These are phyloP conservation scores for Mycena crocata DNA, from an alignment of 768 basidiomycete genomes.

Conservation along the genomic window DNA sequence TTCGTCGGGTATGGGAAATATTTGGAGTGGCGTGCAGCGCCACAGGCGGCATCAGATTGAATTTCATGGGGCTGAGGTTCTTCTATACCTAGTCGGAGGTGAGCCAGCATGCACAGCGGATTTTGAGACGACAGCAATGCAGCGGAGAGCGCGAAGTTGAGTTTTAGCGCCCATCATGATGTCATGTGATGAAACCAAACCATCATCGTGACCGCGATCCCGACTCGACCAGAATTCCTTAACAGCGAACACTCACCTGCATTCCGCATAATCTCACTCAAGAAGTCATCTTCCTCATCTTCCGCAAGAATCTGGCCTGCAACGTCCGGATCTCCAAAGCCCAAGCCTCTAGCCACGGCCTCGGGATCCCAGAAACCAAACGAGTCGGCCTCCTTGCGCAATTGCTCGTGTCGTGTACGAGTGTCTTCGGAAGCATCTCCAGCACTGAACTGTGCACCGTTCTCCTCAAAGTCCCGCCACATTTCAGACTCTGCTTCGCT, in stretches of 20 bases:
- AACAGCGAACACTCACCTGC: slow-evolving; percentile 6
- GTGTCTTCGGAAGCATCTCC: neutral
- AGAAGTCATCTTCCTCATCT: slow-evolving; percentile 9
- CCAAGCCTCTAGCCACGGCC: neutral
- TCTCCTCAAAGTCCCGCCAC: neutral
- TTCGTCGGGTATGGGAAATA: slow-evolving; percentile 3
- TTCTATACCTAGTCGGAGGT: too few relatives aligned
- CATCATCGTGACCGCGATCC: neutral
- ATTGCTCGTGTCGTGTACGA: neutral
- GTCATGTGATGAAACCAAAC: neutral
- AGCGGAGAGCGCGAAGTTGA: too few relatives aligned
- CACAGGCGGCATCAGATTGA: neutral
- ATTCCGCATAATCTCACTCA: slow-evolving; percentile 1
- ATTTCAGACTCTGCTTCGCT: neutral
- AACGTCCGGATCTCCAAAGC: slow-evolving; percentile 1
- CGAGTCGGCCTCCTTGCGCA: slow-evolving; percentile 11
- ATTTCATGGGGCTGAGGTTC: slow-evolving; percentile 15
- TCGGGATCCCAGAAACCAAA: slow-evolving; percentile 8
- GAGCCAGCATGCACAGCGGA: too few relatives aligned
- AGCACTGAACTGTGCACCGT: slow-evolving; percentile 6
- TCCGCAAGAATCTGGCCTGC: neutral
- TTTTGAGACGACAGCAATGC: too few relatives aligned
- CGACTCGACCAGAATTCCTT: too few relatives aligned
- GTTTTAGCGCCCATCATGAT: too few relatives aligned
- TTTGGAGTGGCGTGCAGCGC: neutral